phyloP scores from a whole-genome alignment of 78 protist genomes.

The Diacronema lutheri region DNA sequence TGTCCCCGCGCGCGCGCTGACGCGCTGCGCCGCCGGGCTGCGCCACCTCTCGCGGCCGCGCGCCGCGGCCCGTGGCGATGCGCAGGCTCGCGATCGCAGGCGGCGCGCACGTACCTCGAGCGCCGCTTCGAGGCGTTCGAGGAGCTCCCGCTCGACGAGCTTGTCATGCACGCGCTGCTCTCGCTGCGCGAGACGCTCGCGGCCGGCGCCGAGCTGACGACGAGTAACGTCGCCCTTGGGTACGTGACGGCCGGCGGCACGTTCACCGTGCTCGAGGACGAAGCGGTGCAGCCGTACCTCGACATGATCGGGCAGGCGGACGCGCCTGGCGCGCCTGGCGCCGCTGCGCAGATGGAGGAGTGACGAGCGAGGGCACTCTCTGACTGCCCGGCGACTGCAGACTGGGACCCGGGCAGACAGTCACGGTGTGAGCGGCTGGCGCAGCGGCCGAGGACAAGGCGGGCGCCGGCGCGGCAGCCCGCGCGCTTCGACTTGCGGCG shows the following conservation, averaged over 20 bases:
- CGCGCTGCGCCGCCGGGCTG: no score
- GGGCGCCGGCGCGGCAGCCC: no score
- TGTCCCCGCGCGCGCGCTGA: background rate
- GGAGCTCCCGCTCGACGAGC: slow-evolving; percentile 55
- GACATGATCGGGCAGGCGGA: background rate
- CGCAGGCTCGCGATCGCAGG: slow-evolving; percentile 6
- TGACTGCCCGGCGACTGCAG: no score
- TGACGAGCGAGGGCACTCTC: no score
- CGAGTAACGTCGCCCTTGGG: slow-evolving; percentile 6
- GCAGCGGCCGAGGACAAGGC: no score
- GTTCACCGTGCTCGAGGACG: slow-evolving; percentile 14
- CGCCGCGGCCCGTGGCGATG: no score
- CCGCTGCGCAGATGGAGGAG: background rate
- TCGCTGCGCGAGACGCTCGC: slow-evolving; percentile 79
- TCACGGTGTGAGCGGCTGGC: no score
- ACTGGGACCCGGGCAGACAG: no score
- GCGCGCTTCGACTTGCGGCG: no score
- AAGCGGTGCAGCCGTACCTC: background rate
- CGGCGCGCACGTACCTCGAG: slow-evolving; percentile 95
- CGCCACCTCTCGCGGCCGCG: no score
- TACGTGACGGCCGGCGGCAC: background rate
- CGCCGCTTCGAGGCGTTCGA: slow-evolving; percentile 66
- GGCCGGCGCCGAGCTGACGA: background rate
- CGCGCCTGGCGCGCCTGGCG: background rate
- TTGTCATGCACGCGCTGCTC: slow-evolving; percentile 82